These are phyloP conservation scores for Paraphysoderma sedebokerense DNA, from an alignment of 371 early-diverging fungal species.

Conservation along the genomic window DNA sequence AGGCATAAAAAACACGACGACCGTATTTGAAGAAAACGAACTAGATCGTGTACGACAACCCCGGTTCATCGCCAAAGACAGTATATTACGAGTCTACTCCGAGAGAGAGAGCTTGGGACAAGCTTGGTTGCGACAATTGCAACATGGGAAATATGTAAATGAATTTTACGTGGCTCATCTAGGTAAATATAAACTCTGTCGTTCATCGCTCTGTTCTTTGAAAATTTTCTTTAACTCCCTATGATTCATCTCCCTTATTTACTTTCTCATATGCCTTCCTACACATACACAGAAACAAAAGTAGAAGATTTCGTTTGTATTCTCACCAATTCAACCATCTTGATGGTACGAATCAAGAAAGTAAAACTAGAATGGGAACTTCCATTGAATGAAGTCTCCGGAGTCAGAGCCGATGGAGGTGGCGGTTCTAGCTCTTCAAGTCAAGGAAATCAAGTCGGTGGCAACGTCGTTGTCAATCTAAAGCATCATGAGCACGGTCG, in stretches of 20 bases:
- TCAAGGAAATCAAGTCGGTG: no score
- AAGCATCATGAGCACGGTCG: no score
- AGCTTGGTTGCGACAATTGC: slow-evolving; percentile 67
- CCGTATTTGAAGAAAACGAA: slow-evolving; percentile 67
- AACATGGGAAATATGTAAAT: slow-evolving; percentile 57
- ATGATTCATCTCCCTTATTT: no score
- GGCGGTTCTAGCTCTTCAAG: no score
- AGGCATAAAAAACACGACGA: slow-evolving; percentile 92
- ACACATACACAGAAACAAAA: slow-evolving; percentile 10
- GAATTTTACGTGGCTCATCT: slow-evolving; percentile 80
- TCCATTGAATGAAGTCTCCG: no score
- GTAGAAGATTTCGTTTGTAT: slow-evolving; percentile 25
- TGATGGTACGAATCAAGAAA: slow-evolving; percentile 15
- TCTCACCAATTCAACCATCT: slow-evolving; percentile 14
- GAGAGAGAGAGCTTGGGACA: slow-evolving; percentile 76
- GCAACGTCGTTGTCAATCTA: no score
- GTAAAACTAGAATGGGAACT: slow-evolving; percentile 25
- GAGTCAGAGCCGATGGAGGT: no score
- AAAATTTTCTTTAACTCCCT: not conserved
- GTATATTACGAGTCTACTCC: slow-evolving; percentile 55
- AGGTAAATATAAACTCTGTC: slow-evolving; percentile 21
- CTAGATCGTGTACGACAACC: slow-evolving; percentile 70
- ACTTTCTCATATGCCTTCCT: not conserved
- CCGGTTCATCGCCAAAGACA: slow-evolving; percentile 66
- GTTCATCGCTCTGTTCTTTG: not conserved